Evolutionary conservation across 306 rosid genomes (phyloP), one percentile per base, ranked within the genome.

Genomic region (Corylus heterophylla): DNA sequence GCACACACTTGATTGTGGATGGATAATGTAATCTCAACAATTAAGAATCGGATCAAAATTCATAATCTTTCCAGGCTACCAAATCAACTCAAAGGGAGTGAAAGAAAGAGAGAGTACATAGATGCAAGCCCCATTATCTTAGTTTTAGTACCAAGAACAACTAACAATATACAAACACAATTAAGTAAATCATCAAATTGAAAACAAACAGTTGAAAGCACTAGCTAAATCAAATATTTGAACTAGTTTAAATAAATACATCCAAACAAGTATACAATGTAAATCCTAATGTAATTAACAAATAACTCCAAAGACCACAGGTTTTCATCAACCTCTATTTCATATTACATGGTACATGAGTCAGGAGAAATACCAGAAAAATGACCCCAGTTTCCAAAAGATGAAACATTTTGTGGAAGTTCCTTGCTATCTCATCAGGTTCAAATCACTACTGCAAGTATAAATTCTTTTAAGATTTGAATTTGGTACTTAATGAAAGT

Each of bases 311-410:
- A 73, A 72, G 84, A 78, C 54, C 62, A 22, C 70, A n/a, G 69
- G 39, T 77, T 63, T 82, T 69, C 31, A 29, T 29, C 31, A 29
- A 29, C 31, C 31, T 29, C 31, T 29, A 29, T 29, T 29, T 29
- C 98, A 77, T 90, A 95, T 98, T 98, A 92, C 92, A 95, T 92
- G 74, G 97, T 92, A 89, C 97, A 92, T 72, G 98, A 95, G 94
- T 95, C 98, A 64, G 31, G 98, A 86, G 98, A 91, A 88, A 95
- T 92, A 84, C 98, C 98, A 5, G 92, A 29, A 95, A 95, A 92
- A 80, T 92, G 91, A 82, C 88, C 98, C 98, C 0, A 98, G 97
- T 77, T 95, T 95, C 86, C 92, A 86, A 95, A 85, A 35, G 90
- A 82, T 50, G 98, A 91, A 71, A 92, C 98, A 44, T 95, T 95